Base-by-base conservation (phyloP, 2,329 filamentous ascomycete genomes). In the Ascochyta clinopodiicola region DNA sequence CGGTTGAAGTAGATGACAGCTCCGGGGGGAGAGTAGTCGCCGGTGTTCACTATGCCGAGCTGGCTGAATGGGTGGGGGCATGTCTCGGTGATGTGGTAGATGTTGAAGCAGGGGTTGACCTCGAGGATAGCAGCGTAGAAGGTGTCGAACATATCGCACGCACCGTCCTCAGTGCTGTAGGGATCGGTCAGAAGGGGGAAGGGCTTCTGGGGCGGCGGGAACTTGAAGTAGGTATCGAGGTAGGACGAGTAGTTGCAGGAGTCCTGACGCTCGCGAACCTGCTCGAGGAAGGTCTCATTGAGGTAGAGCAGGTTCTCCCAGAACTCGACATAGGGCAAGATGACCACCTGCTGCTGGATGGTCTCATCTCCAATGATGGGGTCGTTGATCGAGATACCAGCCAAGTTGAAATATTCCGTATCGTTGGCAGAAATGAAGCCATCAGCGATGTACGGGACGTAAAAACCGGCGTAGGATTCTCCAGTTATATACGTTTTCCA, bases 361-460 rank as follows among this genome's bases (percentile, higher is more conserved):
- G 72, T 74, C 15, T 74, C 73, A 37, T 78, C 74, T 10, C 78
- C 78, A 44, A 79, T 74, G 56, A 78, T 77, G 10, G 78, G 79
- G 46, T 82, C 76, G 55, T 81, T 81, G 72, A 83, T 81, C 9
- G 75, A 74, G 24, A 80, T 76, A 56, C 82, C 83, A 21, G 75
- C 77, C 2, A 85, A 63, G 62, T 85, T 79, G 70, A 80, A 84
- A 70, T 84, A 67, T 13, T 80, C 75, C 3, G 74, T 75, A 59
- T 82, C 77, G 46, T 81, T 79, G 46, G 69, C 81, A 31, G 87
- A 81, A 39, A 86, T 75, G 73, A 85, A 82, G 6, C 79, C 78
- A 31, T 80, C 78, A 1, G 82, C 81, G 51, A 86, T 84, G 68
- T 86, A 85, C 0, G 84, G 83, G 4, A 84, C 80, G 60, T 85